Base-by-base conservation (phyloP, 345 rosid species). In the Salix brachista region DNA sequence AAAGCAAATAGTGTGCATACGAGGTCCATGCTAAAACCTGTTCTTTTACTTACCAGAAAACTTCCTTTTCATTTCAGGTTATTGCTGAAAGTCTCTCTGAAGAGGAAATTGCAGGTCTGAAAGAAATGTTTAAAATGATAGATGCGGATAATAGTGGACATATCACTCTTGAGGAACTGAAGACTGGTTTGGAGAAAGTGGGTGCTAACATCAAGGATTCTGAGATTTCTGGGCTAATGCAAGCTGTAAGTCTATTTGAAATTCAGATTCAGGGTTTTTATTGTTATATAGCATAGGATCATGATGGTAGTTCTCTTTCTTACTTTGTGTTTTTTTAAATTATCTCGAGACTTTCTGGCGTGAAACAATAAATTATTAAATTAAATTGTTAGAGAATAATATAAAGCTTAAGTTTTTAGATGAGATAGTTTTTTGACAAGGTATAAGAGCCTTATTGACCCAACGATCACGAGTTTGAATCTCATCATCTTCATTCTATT, bases 41-140 rank as follows among this genome's bases (percentile, higher is more conserved):
- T 65, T 30, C 68, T 28, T 66, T 36, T 76, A 32, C 74, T 42
- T 19, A 77, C 36, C 52, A 4, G 50, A 70, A 30, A 64, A 58
- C 64, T 58, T 3, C 64, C 1, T 58, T 60, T 41, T 39, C 36
- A 19, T 73, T n/a, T 74, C 78, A 94, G 98, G 91, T 92, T 42
- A 94, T 94, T 79, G 97, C 97, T 60, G 97, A 94, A 68, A 92
- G 86, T 86, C 83, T 94, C 18, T 92, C 97, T 3, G 97, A 92
- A 83, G 97, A 90, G 74, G 97, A 94, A 80, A 92, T 92, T 70
- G 98, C 95, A 8, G 97, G 98, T 37, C 80, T 94, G 58, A 94
- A 87, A 77, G 91, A 92, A 85, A 92, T 92, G 95, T 94, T 94
- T 84, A 91, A 89, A 88, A 94, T 91, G 97, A 94, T 94, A 73